Evolutionary conservation across 1,284 basidiomycete species (phyloP).

Genomic region (Fomitopsis betulina): DNA sequence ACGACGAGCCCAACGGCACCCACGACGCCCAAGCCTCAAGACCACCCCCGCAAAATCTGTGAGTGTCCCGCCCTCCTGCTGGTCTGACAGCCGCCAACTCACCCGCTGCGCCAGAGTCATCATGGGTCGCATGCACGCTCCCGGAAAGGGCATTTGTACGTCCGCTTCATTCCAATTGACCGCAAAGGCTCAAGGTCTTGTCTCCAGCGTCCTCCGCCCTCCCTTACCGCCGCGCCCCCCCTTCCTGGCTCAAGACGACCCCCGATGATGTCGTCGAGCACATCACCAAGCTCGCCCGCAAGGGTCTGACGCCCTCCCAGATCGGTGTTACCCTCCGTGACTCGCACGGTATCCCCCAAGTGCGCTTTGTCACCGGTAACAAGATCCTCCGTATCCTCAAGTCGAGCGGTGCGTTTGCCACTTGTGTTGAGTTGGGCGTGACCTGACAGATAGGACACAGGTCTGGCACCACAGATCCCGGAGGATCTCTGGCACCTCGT

Average conservation of each 20-base stretch:
- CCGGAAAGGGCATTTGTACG: conserved; percentile 96
- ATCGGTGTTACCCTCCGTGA: conserved; percentile 98
- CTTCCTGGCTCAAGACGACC: conserved; percentile 95
- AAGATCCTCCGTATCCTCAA: conserved; percentile 99
- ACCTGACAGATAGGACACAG: conserved; percentile 34
- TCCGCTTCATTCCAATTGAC: conserved; percentile 17
- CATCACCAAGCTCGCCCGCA: conserved; percentile 96
- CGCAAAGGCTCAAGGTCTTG: background rate
- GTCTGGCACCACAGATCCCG: conserved; percentile 95
- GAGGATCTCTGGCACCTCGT: conserved; percentile 99
- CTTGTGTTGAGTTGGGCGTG: background rate
- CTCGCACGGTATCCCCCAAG: conserved; percentile 96
- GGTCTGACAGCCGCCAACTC: conserved; percentile 10
- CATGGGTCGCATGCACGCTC: conserved; percentile 97
- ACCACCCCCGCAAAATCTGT: conserved; percentile 35
- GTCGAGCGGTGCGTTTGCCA: conserved; percentile 69
- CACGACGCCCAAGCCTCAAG: conserved; percentile 42
- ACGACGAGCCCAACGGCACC: conserved; percentile 28
- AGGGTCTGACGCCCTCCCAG: conserved; percentile 97
- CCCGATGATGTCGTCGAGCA: conserved; percentile 95
- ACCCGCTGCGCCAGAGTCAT: conserved; percentile 29
- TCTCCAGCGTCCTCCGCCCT: conserved; percentile 87
- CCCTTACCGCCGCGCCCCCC: conserved; percentile 94
- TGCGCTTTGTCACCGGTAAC: conserved; percentile 98
- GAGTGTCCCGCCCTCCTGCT: conserved; percentile 12